Base-by-base conservation (phyloP, 129 eudicot species). In the Helichrysum umbraculigerum region DNA sequence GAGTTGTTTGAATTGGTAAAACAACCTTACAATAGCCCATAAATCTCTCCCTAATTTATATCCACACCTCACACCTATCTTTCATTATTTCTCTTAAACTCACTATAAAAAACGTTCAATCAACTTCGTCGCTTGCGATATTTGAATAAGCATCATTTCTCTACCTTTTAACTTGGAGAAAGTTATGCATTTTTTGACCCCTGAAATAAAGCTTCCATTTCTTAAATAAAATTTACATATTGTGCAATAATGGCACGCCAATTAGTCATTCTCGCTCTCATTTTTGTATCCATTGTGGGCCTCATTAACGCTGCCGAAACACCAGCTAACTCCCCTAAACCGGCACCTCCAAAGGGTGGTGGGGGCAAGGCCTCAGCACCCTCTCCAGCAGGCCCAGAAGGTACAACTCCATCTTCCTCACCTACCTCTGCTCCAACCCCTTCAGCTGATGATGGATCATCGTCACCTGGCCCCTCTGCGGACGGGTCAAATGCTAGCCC, bases 241-340 rank as follows among this genome's bases (percentile, higher is more conserved):
- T 66, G 41, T 34, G 37, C 25, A 76, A 25, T 65, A 72, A 90
- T 90, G 96, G 89, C 87, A 17, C 96, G 88, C 52, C 83, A 77
- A 74, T 64, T 75, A 67, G 44, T 84, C 54, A 82, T 77, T 63
- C 65, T 85, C 7, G 86, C 82, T 7, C 76, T 90, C 3, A 5
- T 85, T 70, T 79, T 76, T 56, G 47, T 88, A 16, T 87, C 86
- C 78, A 51, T 85, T 70, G 81, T 66, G 5, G 82, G 85, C 64
- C 42, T 75, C 28, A 85, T 71, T 50, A 28, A 85, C 4, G 90
- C 88, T 62, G 77, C 74, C 72, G 21, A 29, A 19, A 56, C 83
- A 7, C 86, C 93, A 3, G 75, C 70, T 0, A 11, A 22, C 20
- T 11, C 84, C 41, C 79, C 84, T 11, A 44, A 75, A 37, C 58